These are phyloP conservation scores for Mycena haematopus DNA, from an alignment of 768 basidiomycete genomes.

Conservation along the genomic window DNA sequence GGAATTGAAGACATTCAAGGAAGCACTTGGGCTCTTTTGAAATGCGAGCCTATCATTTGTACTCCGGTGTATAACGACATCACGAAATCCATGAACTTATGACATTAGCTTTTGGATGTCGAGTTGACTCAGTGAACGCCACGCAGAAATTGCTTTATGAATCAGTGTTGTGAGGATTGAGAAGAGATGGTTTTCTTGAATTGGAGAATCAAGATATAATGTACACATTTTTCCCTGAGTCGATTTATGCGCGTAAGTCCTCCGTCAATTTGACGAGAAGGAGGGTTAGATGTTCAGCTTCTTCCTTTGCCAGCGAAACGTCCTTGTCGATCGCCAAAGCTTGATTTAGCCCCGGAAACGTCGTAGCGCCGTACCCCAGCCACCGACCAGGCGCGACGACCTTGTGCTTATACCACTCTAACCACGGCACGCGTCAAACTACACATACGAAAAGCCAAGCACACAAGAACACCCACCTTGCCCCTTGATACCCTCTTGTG, in stretches of 20 bases:
- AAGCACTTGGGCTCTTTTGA: not conserved
- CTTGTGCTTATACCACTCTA: slow-evolving; percentile 84
- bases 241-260: slow-evolving; percentile 16
- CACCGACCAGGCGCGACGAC: slow-evolving; percentile 88
- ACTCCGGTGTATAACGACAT: too few species aligned
- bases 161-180: too few species aligned
- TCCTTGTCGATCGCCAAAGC: slow-evolving; percentile 77
- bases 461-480: slow-evolving; percentile 36
- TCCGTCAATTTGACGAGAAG: slow-evolving; percentile 61
- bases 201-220: not conserved
- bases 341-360: slow-evolving; percentile 82
- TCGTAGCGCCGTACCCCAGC: slow-evolving; percentile 88
- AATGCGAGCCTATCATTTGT: too few species aligned
- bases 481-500: slow-evolving; percentile 76
- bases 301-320: slow-evolving; percentile 60
- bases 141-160: too few species aligned
- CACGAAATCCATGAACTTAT: too few species aligned
- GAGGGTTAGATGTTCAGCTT: slow-evolving; percentile 57
- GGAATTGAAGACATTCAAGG: slow-evolving; percentile 9
- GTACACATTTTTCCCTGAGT: not conserved
- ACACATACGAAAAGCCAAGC: not conserved
- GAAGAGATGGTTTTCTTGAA: not conserved
- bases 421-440: not conserved
- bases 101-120: too few species aligned
- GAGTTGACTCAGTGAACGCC: too few species aligned